Base-by-base conservation (phyloP, 2,329 filamentous ascomycete species). In the Sordariomycetes sp. region DNA sequence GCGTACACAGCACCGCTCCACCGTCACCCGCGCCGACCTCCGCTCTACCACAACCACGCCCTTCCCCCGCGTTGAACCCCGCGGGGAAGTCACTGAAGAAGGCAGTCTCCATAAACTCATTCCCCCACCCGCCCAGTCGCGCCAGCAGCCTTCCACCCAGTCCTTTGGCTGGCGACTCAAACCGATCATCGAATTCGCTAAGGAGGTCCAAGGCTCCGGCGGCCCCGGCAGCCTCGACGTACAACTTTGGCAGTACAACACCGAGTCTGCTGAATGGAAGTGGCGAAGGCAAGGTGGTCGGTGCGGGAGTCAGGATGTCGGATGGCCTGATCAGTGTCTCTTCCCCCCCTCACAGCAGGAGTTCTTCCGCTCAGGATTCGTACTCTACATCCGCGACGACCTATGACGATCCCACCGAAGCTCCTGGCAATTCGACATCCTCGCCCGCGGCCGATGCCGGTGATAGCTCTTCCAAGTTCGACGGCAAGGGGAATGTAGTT, bases 401-500 rank as follows among this genome's bases (percentile, higher is more conserved):
- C 1, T 91, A 91, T 66, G 92, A 97, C 66, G 92, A 96, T 61
- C 77, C 80, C 28, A 82, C 81, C 25, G 89, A 93, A 34, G 73
- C 72, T 22, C 66, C 71, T 32, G 66, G 66, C 35, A 68, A 69
- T 53, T 25, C 63, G 4, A 46, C 16, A 46, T n/a, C 40, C 7
- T 16, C 40, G 18, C n/a, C 40, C 16, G 5, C 40, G 14, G 18
- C 16, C 14, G 40, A 46, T n/a, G 63, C 68, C 25, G 66, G 67
- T 48, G 75, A 73, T 62, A 85, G 74, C 69, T 61, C 71, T 59
- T 82, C 83, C 59, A 79, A 83, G 65, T 65, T 71, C 1, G 91
- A 97, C 65, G 83, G 80, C 58, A 97, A 96, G 71, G 94, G 94
- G 56, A 99, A 99, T 67, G 93, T 99, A 16, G 73, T 97, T 61